Base-by-base conservation (phyloP, 257 asterid species). In the Solanum microdontum region DNA sequence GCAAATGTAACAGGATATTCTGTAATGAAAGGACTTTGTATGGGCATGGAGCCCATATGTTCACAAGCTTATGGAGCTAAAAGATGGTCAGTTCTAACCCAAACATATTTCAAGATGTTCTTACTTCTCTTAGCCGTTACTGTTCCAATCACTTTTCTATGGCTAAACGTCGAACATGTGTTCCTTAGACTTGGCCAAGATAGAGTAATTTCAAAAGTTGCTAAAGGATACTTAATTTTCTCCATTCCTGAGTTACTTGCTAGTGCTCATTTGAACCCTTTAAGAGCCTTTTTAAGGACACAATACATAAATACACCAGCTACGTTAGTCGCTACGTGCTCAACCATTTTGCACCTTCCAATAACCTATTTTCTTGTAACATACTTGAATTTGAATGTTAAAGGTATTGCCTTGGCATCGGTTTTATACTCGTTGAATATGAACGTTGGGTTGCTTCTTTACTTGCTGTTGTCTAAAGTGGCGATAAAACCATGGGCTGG, bases 41-140 rank as follows among this genome's bases (percentile, higher is more conserved):
- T 92, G 37, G 98, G 97, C 10, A 95, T 95, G 98, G 98, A 95
- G 51, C 98, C 98, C 51, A 93, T 95, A 51, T 95, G 98, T 90
- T 93, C 93, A 92, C 98, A 94, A 51, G 98, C 98, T 86, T 95
- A 84, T 39, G 98, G 98, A 0, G 98, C 98, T 73, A 91, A 91
- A 15, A 90, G 95, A 12, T 91, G 94, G 92, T 88, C 93, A 3
- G 75, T 95, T 45, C 90, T 95, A 37, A 85, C 87, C 91, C 98
- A 95, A 32, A 94, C 97, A 2, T 95, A 93, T 87, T 86, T 93
- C 62, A 93, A 92, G 68, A 94, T 95, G n/a, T 90, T 94, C 34
- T 34, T 95, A 82, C 97, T 95, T 87, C 94, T 94, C 87, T 91
- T 94, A 45, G 8, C 92, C 9, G 90, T 94, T 30, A 91, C 96